Evolutionary conservation across 2,329 filamentous ascomycete genomes (phyloP), one percentile per base, ranked within the genome.

Genomic region (Trichoderma guizhouense): DNA sequence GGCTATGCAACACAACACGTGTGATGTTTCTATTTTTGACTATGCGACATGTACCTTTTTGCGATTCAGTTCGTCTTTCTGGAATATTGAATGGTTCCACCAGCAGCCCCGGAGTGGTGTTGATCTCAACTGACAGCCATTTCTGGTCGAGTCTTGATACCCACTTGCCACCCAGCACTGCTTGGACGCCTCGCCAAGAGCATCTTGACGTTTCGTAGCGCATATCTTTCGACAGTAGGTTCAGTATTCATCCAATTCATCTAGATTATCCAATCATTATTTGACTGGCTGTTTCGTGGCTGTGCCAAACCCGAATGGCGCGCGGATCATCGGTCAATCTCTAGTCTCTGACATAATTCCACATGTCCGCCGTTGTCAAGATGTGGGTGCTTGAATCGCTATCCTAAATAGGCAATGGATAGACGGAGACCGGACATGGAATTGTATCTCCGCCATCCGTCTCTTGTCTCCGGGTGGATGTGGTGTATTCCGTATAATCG

Each of bases 21-120:
- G 66, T 30, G 34, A 51, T 51, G 66, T 61, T 69, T 69, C 66
- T 69, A 69, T 69, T 69, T 69, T 69, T 51, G 66, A 51, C 39
- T 32, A 26, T 39, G 26, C 36, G 65, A 47, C 55, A 34, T 32
- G 55, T n/a, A 15, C 15, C 21, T 32, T 32, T 18, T 32, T n/a
- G 21, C 43, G 28, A 36, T 55, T 36, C 63, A 55, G 47, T 26
- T 36, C 3, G 3, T 5, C 21, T 34, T 39, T 57, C 21, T 32
- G 26, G 21, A 67, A 69, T 26, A 30, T 39, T 18, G 30, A 24
- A 21, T 36, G 28, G 34, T 47, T 43, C 53, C 34, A 28, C 65
- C 21, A 11, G 39, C 6, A 14, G 7, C 63, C 21, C 7, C 21
- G 51, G 32, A 39, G 18, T 55, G 58, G 24, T 24, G 65, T 58